These are phyloP conservation scores for Fusarium keratoplasticum DNA, from an alignment of 2,329 filamentous ascomycete genomes.

Conservation along the genomic window DNA sequence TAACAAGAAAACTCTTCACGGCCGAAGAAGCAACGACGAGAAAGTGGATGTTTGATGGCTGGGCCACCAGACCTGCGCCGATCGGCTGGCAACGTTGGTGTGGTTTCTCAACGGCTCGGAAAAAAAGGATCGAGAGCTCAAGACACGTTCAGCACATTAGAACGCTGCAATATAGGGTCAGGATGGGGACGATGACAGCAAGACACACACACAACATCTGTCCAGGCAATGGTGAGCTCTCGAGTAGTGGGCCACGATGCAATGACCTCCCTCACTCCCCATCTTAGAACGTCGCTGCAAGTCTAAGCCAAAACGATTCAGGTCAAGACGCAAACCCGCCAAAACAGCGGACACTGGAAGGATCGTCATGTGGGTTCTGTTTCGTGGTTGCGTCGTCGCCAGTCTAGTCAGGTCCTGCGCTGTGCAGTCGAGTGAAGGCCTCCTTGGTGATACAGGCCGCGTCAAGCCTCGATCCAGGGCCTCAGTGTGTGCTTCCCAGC, in stretches of 20 bases:
- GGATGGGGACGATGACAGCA: constrained; percentile 13
- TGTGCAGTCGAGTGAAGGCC: constrained; percentile 11
- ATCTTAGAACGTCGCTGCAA: constrained; percentile 13
- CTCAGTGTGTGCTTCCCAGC: constrained; percentile 16
- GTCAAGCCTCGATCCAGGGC: constrained; percentile 28
- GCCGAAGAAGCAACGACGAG: constrained; percentile 39
- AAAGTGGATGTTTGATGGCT: constrained; percentile 34
- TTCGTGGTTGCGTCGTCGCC: constrained; percentile 21
- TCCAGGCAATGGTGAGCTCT: constrained; percentile 19
- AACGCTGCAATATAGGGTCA: constrained; percentile 21
- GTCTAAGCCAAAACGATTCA: constrained; percentile 12
- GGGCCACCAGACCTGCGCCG: constrained; percentile 23
- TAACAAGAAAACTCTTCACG: constrained; percentile 29
- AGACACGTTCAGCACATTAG: constrained; percentile 11
- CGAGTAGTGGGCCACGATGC: not conserved
- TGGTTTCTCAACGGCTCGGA: constrained; percentile 21
- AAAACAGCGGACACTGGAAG: constrained; percentile 24
- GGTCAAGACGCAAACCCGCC: constrained; percentile 17
- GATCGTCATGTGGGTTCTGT: constrained; percentile 36
- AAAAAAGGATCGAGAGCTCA: constrained; percentile 15
- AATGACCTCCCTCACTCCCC: constrained; percentile 3
- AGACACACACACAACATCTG: constrained; percentile 9
- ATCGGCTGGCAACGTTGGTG: constrained; percentile 28
- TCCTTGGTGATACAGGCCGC: constrained; percentile 27
- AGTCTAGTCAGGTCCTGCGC: constrained; percentile 15